A percentile compares a stretch with the other conserved stretches of the same genome.
Evolutionary conservation across 1,284 basidiomycete species (phyloP).

Genomic region (Tylopilus sp.): DNA sequence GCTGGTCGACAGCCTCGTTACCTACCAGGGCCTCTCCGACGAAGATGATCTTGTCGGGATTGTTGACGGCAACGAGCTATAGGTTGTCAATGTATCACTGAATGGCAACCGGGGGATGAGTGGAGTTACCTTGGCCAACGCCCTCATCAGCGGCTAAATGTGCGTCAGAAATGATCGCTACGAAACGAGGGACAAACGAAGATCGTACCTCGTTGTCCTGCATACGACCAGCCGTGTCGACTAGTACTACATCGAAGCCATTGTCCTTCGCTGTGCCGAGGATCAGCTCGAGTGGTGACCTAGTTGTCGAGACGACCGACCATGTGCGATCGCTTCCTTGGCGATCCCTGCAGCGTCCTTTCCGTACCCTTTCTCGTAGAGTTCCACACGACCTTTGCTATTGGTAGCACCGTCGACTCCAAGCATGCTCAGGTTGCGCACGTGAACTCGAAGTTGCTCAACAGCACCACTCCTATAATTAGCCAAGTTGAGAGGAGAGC

Average conservation of each 20-base stretch:
- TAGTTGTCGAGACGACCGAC: slow-evolving; percentile 40
- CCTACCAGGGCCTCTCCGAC: slow-evolving; percentile 96
- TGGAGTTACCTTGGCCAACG: slow-evolving; percentile 78
- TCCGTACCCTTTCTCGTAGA: slow-evolving; percentile 96
- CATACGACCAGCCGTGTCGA: slow-evolving; percentile 98
- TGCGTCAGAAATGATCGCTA: background rate
- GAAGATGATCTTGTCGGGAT: slow-evolving; percentile 93
- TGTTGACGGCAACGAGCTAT: slow-evolving; percentile 86
- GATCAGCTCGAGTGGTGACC: slow-evolving; percentile 8
- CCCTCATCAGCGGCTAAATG: slow-evolving; percentile 86
- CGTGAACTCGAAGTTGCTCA: slow-evolving; percentile 96
- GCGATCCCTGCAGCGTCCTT: slow-evolving; percentile 98
- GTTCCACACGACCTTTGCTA: slow-evolving; percentile 78
- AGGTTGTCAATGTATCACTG: background rate
- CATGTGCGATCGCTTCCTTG: slow-evolving; percentile 89
- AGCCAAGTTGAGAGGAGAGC: background rate
- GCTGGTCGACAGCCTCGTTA: slow-evolving; percentile 94
- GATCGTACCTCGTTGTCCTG: slow-evolving; percentile 88
- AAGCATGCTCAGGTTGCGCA: slow-evolving; percentile 89
- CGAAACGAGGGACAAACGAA: background rate
- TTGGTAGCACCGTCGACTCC: slow-evolving; percentile 65
- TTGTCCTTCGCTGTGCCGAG: slow-evolving; percentile 66
- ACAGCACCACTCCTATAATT: slow-evolving; percentile 83
- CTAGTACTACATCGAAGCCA: slow-evolving; percentile 90
- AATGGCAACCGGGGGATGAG: slow-evolving; percentile 1